A percentile compares a stretch with the other conserved stretches of the same genome.
Conservation (phyloP, 2,329 filamentous ascomycete genomes). For the Colletotrichum aenigma region DNA sequence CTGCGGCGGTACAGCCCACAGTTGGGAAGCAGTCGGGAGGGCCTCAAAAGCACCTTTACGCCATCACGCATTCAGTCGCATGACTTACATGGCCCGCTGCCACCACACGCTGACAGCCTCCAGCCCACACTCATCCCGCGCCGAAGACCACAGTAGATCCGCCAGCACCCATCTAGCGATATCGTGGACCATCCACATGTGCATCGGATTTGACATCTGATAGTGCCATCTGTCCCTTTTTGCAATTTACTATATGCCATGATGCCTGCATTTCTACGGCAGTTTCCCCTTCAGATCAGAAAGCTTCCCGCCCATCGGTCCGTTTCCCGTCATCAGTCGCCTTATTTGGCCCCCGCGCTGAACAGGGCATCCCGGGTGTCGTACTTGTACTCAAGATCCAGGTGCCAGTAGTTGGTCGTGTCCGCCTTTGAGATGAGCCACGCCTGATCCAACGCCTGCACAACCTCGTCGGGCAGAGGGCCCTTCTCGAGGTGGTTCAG, state of each 20-base stretch:
- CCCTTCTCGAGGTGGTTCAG: constrained; percentile 67
- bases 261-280: neutral
- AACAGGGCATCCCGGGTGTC: constrained; percentile 67
- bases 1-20: neutral
- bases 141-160: neutral
- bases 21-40: neutral
- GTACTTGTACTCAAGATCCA: constrained; percentile 70
- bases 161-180: neutral
- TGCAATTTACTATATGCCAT: neutral
- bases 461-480: constrained; percentile 76
- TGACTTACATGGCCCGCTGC: constrained; percentile 12
- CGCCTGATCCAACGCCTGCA: constrained; percentile 76
- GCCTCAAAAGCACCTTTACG: constrained; percentile 12
- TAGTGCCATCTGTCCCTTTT: neutral
- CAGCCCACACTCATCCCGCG: neutral
- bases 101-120: neutral
- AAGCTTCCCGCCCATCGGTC: neutral
- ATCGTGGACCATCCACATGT: neutral
- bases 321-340: neutral
- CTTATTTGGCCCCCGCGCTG: constrained; percentile 42
- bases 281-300: neutral
- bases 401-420: constrained; percentile 58
- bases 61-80: constrained; percentile 17
- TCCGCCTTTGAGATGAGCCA: constrained; percentile 73
- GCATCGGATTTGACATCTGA: constrained; percentile 6